Base-by-base conservation (phyloP, 2,329 filamentous ascomycete genomes). In the Zasmidium cellare region DNA sequence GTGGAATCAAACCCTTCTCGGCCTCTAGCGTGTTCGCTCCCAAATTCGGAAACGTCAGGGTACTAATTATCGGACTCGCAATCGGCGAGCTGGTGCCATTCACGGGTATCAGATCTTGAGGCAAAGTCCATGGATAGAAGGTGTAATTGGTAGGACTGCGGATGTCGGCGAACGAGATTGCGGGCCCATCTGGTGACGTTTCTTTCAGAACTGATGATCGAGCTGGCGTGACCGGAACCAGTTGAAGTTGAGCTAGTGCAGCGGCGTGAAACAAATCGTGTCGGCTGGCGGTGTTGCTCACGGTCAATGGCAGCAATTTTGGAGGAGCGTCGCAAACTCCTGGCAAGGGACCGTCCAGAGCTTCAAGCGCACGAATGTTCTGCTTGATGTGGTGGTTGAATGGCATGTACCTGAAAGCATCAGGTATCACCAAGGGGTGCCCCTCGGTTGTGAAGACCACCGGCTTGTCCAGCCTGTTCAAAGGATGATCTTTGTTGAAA, bases 371-470 rank as follows among this genome's bases (percentile, higher is more conserved):
- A 49, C 50, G 41, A 19, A 56, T 58, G 12, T 53, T 44, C 28
- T 41, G 18, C 18, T 49, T 58, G 20, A 46, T 41, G 25, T 25
- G 6, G 6, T 48, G 9, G 14, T 31, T 5, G 16, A 35, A 47
- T 24, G 44, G 16, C 16, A 23, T 16, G 28, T 19, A 53, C 28
- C 56, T 12, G 46, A 58, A 31, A 6, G 46, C 18, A 14, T 57
- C 55, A n/a, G 70, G 69, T 53, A 99, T 88, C 45, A 97, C 82
- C 46, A 99, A 80, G 2, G 94, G 94, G 74, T 99, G 94, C 0
- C 93, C 94, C 75, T 99, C 94, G 0, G 94, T 99, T 0, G 90
- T 94, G 72, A 99, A 97, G 14, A 99, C 93, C 72, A 89, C 96
- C 0, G 92, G 86, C 0, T 87, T 87, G 74, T 97, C 94, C 41